Percentiles rank a stretch among this genome's conserved stretches.
These are phyloP conservation scores for Cyberlindnera subsufficiens DNA, from an alignment of 805 yeast genomes.

Conservation along the genomic window DNA sequence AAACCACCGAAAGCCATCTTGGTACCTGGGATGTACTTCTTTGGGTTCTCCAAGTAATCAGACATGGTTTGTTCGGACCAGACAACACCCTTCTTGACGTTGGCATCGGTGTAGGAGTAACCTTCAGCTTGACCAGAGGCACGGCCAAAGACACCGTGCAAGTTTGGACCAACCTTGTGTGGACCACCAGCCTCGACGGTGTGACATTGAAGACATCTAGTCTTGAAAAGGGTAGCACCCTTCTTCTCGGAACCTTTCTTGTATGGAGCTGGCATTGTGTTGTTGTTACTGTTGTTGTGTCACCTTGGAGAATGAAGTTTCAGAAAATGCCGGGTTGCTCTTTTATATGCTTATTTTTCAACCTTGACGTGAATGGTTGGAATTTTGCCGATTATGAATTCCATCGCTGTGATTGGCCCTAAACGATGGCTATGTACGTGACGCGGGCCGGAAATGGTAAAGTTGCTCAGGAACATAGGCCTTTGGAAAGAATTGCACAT, in stretches of 20 bases:
- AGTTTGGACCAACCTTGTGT: slow-evolving; percentile 98
- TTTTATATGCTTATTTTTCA: not conserved
- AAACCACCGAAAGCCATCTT: slow-evolving; percentile 99
- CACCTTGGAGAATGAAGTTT: not conserved
- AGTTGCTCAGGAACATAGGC: not conserved
- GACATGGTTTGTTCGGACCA: slow-evolving; percentile 88
- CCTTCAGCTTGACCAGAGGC: slow-evolving; percentile 88
- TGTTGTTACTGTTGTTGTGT: slow-evolving; percentile 1
- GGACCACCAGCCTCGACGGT: slow-evolving; percentile 95
- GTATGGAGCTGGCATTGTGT: slow-evolving; percentile 28
- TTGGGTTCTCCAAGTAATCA: slow-evolving; percentile 98
- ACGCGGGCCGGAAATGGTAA: not conserved
- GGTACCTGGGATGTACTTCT: slow-evolving; percentile 99
- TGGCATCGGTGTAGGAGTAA: slow-evolving; percentile 96
- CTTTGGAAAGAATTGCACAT: no score
- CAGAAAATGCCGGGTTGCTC: not conserved
- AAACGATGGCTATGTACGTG: not conserved
- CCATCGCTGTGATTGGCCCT: slow-evolving; percentile 18
- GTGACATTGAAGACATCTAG: slow-evolving; percentile 99
- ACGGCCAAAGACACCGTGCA: slow-evolving; percentile 93
- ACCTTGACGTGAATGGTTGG: slow-evolving; percentile 17
- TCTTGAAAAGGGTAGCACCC: slow-evolving; percentile 98
- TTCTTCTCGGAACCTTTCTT: slow-evolving; percentile 68
- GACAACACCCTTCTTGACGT: slow-evolving; percentile 87
- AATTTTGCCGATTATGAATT: slow-evolving; percentile 21